These are phyloP conservation scores for Aspergillus cavernicola DNA, from an alignment of 495 filamentous ascomycete genomes.

Conservation along the genomic window DNA sequence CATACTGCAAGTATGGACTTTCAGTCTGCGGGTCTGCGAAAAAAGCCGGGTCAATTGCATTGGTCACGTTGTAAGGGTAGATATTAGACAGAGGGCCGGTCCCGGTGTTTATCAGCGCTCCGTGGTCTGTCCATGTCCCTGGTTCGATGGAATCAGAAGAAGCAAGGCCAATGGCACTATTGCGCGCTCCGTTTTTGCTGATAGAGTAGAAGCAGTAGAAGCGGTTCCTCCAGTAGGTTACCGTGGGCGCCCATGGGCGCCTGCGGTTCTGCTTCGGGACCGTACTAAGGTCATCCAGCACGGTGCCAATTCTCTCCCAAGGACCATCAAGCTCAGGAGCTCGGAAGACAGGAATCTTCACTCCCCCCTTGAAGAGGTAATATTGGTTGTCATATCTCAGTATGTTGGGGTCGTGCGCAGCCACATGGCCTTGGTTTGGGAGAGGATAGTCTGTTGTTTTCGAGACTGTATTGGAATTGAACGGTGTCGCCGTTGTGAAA, in stretches of 20 bases:
- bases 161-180: conserved; percentile 69
- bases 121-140: conserved; percentile 54
- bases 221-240: conserved; percentile 46
- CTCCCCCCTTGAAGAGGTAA: conserved; percentile 40
- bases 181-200: conserved; percentile 56
- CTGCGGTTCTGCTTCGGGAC: conserved; percentile 34
- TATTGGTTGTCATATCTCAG: conserved; percentile 28
- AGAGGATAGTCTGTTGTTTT: conserved; percentile 30
- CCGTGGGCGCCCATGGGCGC: conserved; percentile 60
- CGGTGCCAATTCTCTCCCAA: conserved; percentile 39
- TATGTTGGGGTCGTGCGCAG: conserved; percentile 40
- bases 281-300: conserved; percentile 33
- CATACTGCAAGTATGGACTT: conserved; percentile 59
- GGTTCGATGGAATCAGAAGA: conserved; percentile 54
- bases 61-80: conserved; percentile 52
- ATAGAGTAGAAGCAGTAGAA: conserved; percentile 77
- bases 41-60: conserved; percentile 70
- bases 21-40: conserved; percentile 42
- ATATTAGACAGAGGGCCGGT: conserved; percentile 37
- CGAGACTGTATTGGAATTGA: conserved; percentile 22
- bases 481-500: conserved; percentile 1
- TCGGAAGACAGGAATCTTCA: conserved; percentile 30
- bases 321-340: conserved; percentile 36
- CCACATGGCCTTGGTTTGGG: conserved; percentile 34
- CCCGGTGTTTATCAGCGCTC: conserved; percentile 40